These are phyloP conservation scores for Geotrichum fermentans DNA, from an alignment of 1,139 yeast genomes.

Conservation along the genomic window DNA sequence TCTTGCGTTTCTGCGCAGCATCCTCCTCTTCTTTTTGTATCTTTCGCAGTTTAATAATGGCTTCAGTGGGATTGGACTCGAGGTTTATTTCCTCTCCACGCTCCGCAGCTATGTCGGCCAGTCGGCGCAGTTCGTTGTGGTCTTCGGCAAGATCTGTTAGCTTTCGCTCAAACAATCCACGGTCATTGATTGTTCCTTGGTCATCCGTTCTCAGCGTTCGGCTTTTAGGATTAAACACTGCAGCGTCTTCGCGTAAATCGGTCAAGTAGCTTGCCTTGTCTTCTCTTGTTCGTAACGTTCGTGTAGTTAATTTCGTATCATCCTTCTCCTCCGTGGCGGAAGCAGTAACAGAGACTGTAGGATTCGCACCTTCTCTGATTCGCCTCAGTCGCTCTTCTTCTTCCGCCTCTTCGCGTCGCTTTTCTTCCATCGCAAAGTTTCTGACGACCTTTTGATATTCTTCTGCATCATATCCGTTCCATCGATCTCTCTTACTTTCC, in stretches of 20 bases:
- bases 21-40: conserved; percentile 37
- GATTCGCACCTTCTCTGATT: background rate
- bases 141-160: conserved; percentile 50
- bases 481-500: conserved; percentile 71
- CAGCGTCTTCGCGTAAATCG: conserved; percentile 37
- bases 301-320: conserved; percentile 17
- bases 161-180: conserved; percentile 51
- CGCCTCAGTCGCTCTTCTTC: conserved; percentile 7
- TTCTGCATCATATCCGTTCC: conserved; percentile 65
- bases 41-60: conserved; percentile 45
- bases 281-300: conserved; percentile 45
- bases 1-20: conserved; percentile 35
- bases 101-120: conserved; percentile 49
- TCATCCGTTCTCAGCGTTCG: conserved; percentile 42
- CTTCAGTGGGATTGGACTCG: conserved; percentile 60
- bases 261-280: conserved; percentile 52
- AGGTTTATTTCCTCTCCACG: conserved; percentile 44
- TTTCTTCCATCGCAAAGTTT: conserved; percentile 41
- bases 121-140: conserved; percentile 42
- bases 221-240: conserved; percentile 53
- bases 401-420: conserved; percentile 24
- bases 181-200: conserved; percentile 48
- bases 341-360: background rate
- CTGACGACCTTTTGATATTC: conserved; percentile 54
- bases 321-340: conserved; percentile 6